Conservation (phyloP, 352 stramenopile species). For the Thalassiosira livingstoniorum region DNA sequence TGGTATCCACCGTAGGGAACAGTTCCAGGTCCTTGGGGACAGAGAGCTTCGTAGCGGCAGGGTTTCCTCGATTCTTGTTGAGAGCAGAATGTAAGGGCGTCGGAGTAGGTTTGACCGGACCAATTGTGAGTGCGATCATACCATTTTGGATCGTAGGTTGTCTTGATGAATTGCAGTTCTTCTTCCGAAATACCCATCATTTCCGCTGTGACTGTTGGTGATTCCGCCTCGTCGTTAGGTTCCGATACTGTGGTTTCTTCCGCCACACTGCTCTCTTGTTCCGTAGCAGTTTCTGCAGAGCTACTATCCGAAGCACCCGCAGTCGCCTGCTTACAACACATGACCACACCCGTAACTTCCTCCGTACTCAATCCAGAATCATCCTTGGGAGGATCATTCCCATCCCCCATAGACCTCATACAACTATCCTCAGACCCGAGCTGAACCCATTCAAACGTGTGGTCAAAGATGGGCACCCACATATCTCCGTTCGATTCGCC, state of each 20-base stretch:
- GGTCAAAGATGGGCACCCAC: constrained; percentile 38
- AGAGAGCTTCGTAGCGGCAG: constrained; percentile 12
- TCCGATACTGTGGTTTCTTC: no score
- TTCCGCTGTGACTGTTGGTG: no score
- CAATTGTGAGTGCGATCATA: constrained; percentile 4
- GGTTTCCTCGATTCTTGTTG: background rate
- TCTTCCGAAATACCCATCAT: no score
- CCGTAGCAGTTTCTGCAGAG: no score
- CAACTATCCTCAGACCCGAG: constrained; percentile 35
- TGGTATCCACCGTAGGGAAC: background rate
- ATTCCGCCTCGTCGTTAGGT: no score
- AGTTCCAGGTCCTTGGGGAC: background rate
- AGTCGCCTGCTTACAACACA: constrained; percentile 37
- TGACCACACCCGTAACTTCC: constrained; percentile 38
- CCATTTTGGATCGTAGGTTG: constrained; percentile 17
- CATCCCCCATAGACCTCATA: constrained; percentile 21
- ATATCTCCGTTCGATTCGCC: background rate
- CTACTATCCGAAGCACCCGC: no score
- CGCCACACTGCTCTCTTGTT: no score
- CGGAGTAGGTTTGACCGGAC: constrained; percentile 9
- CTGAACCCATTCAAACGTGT: constrained; percentile 41
- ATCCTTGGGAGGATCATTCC: constrained; percentile 10
- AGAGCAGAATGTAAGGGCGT: constrained; percentile 2
- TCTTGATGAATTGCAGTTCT: no score
- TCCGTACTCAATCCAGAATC: constrained; percentile 27